Conservation (phyloP, 1,284 basidiomycete species). For the Rhodotorula sp. region DNA sequence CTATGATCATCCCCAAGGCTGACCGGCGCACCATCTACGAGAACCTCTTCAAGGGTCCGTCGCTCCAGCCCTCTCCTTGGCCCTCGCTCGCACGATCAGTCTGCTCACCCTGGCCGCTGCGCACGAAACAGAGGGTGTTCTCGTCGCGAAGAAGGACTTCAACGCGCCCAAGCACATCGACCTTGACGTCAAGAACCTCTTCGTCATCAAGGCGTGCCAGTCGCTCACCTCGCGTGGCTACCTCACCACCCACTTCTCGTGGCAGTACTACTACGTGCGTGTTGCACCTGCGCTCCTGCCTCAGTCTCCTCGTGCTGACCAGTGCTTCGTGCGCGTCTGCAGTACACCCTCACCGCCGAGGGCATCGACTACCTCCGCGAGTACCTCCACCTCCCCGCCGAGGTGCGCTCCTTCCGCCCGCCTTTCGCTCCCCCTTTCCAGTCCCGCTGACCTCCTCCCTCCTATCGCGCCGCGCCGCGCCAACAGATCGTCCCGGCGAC, state of each 20-base stretch:
- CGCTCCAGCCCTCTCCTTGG: not conserved
- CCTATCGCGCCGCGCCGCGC: not conserved
- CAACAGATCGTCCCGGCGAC: conserved; percentile 81
- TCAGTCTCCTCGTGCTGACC: not conserved
- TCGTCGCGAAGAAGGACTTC: conserved; percentile 99
- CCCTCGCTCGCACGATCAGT: not conserved
- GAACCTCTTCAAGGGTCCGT: conserved; percentile 94
- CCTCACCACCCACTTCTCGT: conserved; percentile 86
- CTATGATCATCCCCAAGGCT: conserved; percentile 49
- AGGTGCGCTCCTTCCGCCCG: conserved; percentile 48
- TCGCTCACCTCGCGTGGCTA: conserved; percentile 92
- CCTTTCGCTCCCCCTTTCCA: too few relatives aligned
- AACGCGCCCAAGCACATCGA: conserved; percentile 95
- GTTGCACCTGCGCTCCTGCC: too few relatives aligned
- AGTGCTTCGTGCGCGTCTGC: not conserved
- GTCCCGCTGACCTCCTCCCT: not conserved
- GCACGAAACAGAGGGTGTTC: conserved; percentile 75
- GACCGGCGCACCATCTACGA: conserved; percentile 61
- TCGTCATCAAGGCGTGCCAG: conserved; percentile 99
- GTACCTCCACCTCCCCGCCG: conserved; percentile 86
- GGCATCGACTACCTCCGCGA: conserved; percentile 94
- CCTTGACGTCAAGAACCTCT: conserved; percentile 92
- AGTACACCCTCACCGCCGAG: conserved; percentile 91
- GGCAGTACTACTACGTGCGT: conserved; percentile 53
- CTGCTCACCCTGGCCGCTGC: not conserved